Conservation (phyloP, 169 alveolate genomes). For the Babesia gibsoni region DNA sequence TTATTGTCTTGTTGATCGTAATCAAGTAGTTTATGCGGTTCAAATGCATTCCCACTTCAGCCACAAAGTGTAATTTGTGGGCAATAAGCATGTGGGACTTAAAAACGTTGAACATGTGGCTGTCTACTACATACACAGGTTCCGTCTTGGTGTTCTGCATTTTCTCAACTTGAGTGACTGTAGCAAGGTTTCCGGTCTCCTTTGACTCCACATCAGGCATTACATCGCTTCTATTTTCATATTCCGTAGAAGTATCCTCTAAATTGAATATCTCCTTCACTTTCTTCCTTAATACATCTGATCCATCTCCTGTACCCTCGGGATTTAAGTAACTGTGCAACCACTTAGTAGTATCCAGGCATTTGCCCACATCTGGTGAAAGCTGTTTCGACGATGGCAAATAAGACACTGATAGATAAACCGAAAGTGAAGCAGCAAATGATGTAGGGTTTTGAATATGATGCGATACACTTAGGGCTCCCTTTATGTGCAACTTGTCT, state of each 20-base stretch:
- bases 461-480: conserved; percentile 35
- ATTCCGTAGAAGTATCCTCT: too few relatives aligned
- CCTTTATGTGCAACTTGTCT: conserved; percentile 12
- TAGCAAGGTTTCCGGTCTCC: too few relatives aligned
- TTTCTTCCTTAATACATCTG: too few relatives aligned
- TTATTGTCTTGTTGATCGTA: conserved; percentile 8
- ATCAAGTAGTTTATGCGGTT: conserved; percentile 33
- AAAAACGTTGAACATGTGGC: conserved; percentile 25
- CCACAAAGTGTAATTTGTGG: conserved; percentile 32
- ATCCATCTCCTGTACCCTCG: too few relatives aligned
- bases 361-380: too few relatives aligned
- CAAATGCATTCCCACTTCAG: conserved; percentile 21
- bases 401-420: conserved; percentile 17
- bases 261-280: too few relatives aligned
- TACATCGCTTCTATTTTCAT: too few relatives aligned
- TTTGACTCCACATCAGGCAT: too few relatives aligned
- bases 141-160: too few relatives aligned
- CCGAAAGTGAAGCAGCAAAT: conserved; percentile 43
- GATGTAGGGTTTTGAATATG: conserved; percentile 41
- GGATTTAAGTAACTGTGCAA: too few relatives aligned
- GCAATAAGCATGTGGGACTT: conserved; percentile 11
- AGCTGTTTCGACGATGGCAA: conserved; percentile 32
- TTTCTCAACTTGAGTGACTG: too few relatives aligned
- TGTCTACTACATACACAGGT: conserved; percentile 15
- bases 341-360: too few relatives aligned